A percentile compares a stretch with the other conserved stretches of the same genome.
phyloP scores from a whole-genome alignment of 805 yeast genomes.

The Monosporozyma siamensis region DNA sequence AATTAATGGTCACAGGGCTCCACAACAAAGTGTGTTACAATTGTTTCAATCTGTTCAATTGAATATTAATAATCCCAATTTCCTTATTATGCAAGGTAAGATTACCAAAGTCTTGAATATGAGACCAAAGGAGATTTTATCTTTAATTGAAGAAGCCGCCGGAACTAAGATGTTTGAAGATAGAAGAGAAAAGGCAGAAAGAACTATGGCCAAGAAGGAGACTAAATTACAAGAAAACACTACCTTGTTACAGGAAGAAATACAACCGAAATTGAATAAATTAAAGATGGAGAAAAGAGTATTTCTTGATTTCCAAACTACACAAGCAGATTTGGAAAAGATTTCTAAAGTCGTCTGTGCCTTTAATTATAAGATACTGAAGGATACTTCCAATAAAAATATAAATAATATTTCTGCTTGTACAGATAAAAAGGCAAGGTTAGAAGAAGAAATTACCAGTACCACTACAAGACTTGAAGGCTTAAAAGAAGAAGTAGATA shows the following conservation, averaged over 20 bases:
- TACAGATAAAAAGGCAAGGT: conserved; percentile 29
- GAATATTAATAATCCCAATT: conserved; percentile 93
- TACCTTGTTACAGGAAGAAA: conserved; percentile 68
- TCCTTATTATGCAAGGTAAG: conserved; percentile 96
- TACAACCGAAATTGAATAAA: conserved; percentile 82
- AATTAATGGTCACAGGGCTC: conserved; percentile 93
- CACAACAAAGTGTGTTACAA: conserved; percentile 83
- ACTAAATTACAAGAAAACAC: conserved; percentile 72
- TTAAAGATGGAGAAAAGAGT: conserved; percentile 72
- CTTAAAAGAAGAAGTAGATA: conserved; percentile 52
- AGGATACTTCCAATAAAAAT: conserved; percentile 33
- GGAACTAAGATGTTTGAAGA: conserved; percentile 96
- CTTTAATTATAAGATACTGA: conserved; percentile 49
- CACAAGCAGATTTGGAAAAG: conserved; percentile 71
- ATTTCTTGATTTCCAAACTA: conserved; percentile 78
- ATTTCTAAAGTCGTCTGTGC: conserved; percentile 66
- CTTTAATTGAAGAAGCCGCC: conserved; percentile 95
- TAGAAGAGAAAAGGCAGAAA: conserved; percentile 81
- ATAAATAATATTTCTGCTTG: not conserved
- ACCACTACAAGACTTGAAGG: conserved; percentile 46
- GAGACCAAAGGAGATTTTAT: conserved; percentile 84
- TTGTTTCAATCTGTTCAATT: conserved; percentile 90
- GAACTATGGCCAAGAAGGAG: conserved; percentile 87
- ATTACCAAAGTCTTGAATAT: conserved; percentile 94
- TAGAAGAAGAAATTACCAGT: conserved; percentile 37